These are phyloP conservation scores for Draba incana DNA, from an alignment of 345 rosid species.

Conservation along the genomic window DNA sequence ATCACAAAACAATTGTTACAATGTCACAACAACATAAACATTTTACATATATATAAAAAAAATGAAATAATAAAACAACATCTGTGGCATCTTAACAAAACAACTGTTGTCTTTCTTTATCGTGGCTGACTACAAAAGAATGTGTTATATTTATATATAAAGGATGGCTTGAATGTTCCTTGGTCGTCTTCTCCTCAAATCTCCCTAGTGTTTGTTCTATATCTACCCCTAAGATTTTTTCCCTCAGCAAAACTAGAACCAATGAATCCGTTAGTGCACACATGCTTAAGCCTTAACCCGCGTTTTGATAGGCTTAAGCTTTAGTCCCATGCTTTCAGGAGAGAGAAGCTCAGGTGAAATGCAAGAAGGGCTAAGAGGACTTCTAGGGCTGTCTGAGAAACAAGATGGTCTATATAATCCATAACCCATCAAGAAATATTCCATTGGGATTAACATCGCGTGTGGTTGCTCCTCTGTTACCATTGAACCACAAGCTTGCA, in stretches of 20 bases:
- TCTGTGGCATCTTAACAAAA: conserved; percentile 28
- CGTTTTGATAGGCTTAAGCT: conserved; percentile 96
- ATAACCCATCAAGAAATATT: conserved; percentile 91
- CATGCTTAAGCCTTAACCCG: conserved; percentile 45
- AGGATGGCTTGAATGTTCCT: conserved; percentile 25
- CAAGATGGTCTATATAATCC: conserved; percentile 75
- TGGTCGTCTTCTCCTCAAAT: conserved; percentile 32
- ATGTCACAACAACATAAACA: conserved; percentile 25
- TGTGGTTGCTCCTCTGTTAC: conserved; percentile 99
- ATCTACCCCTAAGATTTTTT: conserved; percentile 42
- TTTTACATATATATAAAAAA: conserved; percentile 19
- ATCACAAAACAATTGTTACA: conserved; percentile 29
- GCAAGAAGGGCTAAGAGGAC: conserved; percentile 84
- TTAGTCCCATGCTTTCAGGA: conserved; percentile 98
- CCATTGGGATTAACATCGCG: conserved; percentile 96
- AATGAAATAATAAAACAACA: conserved; percentile 43
- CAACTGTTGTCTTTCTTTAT: conserved; percentile 22
- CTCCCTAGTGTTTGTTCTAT: conserved; percentile 40
- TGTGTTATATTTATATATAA: conserved; percentile 31
- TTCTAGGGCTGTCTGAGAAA: conserved; percentile 79
- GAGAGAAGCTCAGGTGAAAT: conserved; percentile 96
- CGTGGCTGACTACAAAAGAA: conserved; percentile 65
- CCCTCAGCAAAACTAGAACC: conserved; percentile 28
- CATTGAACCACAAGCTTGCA: conserved; percentile 97
- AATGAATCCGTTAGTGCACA: conserved; percentile 13